Percentiles rank a stretch among this genome's conserved stretches.
These are phyloP conservation scores for Pyrenula aspistea DNA, from an alignment of 495 filamentous ascomycete genomes.

Conservation along the genomic window DNA sequence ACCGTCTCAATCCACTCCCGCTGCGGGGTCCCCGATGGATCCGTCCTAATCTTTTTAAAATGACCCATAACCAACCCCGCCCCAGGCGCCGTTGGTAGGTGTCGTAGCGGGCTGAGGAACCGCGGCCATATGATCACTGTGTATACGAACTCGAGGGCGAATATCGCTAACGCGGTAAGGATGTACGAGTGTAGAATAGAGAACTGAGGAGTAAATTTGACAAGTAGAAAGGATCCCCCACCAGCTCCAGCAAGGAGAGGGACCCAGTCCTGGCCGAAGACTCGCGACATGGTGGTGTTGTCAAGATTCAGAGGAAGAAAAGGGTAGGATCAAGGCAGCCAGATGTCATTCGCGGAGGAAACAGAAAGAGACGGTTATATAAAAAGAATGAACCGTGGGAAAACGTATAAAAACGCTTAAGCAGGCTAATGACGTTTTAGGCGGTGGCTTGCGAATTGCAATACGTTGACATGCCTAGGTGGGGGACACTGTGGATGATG, in stretches of 20 bases:
- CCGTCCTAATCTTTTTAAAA: conserved; percentile 28
- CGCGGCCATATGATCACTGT: conserved; percentile 53
- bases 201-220: conserved; percentile 21
- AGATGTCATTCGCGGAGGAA: too few relatives aligned
- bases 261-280: background rate
- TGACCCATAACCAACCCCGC: conserved; percentile 31
- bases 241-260: background rate
- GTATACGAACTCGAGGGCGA: conserved; percentile 26
- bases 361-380: too few relatives aligned
- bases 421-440: too few relatives aligned
- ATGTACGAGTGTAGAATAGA: conserved; percentile 17
- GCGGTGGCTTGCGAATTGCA: too few relatives aligned
- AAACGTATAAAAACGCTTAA: too few relatives aligned
- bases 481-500: too few relatives aligned
- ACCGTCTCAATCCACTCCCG: conserved; percentile 52
- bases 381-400: too few relatives aligned
- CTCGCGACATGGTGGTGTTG: background rate
- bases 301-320: too few relatives aligned
- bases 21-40: conserved; percentile 44
- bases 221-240: conserved; percentile 1
- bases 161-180: conserved; percentile 10
- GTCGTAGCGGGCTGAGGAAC: conserved; percentile 56
- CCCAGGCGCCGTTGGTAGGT: conserved; percentile 44
- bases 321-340: too few relatives aligned
- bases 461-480: too few relatives aligned